Conservation (phyloP, 768 basidiomycete species). For the Lentinula boryana region DNA sequence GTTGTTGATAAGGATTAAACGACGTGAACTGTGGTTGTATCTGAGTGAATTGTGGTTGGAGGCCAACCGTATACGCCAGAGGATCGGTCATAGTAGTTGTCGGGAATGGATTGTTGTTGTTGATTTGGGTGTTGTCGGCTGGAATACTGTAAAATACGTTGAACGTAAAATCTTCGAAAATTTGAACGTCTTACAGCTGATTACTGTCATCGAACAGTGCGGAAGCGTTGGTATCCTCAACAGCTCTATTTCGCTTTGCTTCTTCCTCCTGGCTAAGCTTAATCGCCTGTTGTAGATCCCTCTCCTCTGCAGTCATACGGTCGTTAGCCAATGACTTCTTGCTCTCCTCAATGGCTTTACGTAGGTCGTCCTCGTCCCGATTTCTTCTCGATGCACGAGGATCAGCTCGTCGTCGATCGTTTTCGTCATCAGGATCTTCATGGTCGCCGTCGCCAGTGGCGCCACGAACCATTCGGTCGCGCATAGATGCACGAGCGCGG, state of each 20-base stretch:
- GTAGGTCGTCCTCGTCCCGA: slow-evolving; percentile 79
- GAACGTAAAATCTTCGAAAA: neutral
- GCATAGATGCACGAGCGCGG: slow-evolving; percentile 80
- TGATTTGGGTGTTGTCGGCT: slow-evolving; percentile 21
- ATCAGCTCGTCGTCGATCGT: slow-evolving; percentile 16
- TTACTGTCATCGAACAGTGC: slow-evolving; percentile 84
- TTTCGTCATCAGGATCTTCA: slow-evolving; percentile 41
- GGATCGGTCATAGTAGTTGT: slow-evolving; percentile 45
- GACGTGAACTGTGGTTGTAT: slow-evolving; percentile 65
- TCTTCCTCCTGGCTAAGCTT: slow-evolving; percentile 90
- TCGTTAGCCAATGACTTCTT: slow-evolving; percentile 71
- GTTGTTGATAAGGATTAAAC: slow-evolving; percentile 93
- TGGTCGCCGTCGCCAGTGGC: slow-evolving; percentile 34
- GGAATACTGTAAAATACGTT: slow-evolving; percentile 18
- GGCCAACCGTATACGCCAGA: slow-evolving; percentile 49
- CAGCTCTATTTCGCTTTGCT: slow-evolving; percentile 57
- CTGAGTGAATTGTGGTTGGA: slow-evolving; percentile 45
- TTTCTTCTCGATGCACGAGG: slow-evolving; percentile 16
- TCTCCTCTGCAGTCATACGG: slow-evolving; percentile 67
- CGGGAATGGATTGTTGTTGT: slow-evolving; percentile 54
- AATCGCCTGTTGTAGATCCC: slow-evolving; percentile 80
- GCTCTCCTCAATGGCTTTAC: slow-evolving; percentile 84
- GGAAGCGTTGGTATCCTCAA: slow-evolving; percentile 68
- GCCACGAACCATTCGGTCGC: slow-evolving; percentile 86
- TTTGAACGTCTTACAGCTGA: slow-evolving; percentile 50